phyloP scores from a whole-genome alignment of 1,284 basidiomycete genomes.

The Lentinus polychrous region DNA sequence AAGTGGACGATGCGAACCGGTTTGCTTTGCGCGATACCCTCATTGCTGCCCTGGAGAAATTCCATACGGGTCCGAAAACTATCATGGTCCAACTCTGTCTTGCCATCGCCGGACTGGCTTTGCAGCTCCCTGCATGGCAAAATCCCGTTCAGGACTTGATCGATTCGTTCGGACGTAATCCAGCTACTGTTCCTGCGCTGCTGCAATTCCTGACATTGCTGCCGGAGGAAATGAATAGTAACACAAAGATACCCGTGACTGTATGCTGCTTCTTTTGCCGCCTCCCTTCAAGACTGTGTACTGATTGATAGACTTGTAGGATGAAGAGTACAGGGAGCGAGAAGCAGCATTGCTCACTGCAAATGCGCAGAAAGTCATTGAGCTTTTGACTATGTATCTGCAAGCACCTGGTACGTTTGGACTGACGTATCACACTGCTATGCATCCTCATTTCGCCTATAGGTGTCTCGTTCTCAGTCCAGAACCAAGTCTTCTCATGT shows the following conservation, averaged over 20 bases:
- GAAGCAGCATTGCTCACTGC: constrained; percentile 61
- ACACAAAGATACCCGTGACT: constrained; percentile 84
- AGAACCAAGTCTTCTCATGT: constrained; percentile 82
- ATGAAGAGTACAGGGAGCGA: constrained; percentile 74
- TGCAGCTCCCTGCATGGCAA: constrained; percentile 89
- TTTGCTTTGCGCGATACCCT: constrained; percentile 86
- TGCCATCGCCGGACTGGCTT: constrained; percentile 83
- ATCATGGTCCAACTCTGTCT: constrained; percentile 89
- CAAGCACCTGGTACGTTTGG: constrained; percentile 70
- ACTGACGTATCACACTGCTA: neutral
- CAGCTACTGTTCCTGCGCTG: constrained; percentile 76
- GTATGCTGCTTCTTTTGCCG: constrained; percentile 43
- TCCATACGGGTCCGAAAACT: constrained; percentile 73
- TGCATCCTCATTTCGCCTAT: constrained; percentile 5
- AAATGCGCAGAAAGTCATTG: constrained; percentile 71
- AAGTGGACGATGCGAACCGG: constrained; percentile 72
- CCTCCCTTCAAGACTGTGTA: constrained; percentile 1
- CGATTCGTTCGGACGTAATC: constrained; percentile 80
- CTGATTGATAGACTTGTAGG: constrained; percentile 34
- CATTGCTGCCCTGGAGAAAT: constrained; percentile 65
- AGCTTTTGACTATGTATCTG: constrained; percentile 84
- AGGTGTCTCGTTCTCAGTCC: constrained; percentile 85
- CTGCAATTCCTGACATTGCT: constrained; percentile 89
- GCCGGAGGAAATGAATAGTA: constrained; percentile 85
- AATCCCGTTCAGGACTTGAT: constrained; percentile 81